Evolutionary conservation across 306 rosid genomes (phyloP).

Genomic region (Sechiopsis laciniata): DNA sequence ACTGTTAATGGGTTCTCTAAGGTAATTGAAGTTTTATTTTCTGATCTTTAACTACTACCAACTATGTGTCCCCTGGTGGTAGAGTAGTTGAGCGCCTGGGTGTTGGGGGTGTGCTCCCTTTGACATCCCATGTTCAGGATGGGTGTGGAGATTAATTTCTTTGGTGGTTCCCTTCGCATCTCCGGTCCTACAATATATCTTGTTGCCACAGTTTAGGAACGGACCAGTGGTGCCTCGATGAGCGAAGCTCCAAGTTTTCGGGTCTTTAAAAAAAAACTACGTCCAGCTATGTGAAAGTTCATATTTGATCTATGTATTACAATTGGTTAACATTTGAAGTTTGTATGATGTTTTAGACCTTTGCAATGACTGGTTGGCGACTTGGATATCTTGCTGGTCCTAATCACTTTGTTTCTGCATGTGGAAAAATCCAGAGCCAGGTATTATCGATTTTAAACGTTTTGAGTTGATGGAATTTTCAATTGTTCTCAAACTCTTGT

Average conservation of each 20-base stretch:
- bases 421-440: slow-evolving; percentile 91
- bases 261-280: too few species aligned
- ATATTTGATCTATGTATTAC: not conserved
- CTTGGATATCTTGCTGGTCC: slow-evolving; percentile 96
- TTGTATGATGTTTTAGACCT: slow-evolving; percentile 45
- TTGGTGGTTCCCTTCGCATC: too few species aligned
- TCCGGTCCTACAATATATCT: too few species aligned
- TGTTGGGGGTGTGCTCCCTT: too few species aligned
- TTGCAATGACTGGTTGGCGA: slow-evolving; percentile 99
- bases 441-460: slow-evolving; percentile 29
- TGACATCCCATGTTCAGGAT: too few species aligned
- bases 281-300: not conserved
- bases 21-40: slow-evolving; percentile 35
- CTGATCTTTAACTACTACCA: not conserved
- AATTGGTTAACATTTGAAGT: not conserved
- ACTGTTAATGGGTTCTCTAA: slow-evolving; percentile 94
- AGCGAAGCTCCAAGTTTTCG: too few species aligned
- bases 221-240: too few species aligned
- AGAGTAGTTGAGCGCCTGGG: too few species aligned
- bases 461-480: not conserved
- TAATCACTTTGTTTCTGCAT: slow-evolving; percentile 74
- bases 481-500: not conserved
- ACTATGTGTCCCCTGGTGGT: too few species aligned
- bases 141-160: too few species aligned
- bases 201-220: too few species aligned